A percentile compares a stretch with the other conserved stretches of the same genome.
Evolutionary conservation across 2,329 filamentous ascomycete genomes (phyloP).

Genomic region (Epichloe sibirici): DNA sequence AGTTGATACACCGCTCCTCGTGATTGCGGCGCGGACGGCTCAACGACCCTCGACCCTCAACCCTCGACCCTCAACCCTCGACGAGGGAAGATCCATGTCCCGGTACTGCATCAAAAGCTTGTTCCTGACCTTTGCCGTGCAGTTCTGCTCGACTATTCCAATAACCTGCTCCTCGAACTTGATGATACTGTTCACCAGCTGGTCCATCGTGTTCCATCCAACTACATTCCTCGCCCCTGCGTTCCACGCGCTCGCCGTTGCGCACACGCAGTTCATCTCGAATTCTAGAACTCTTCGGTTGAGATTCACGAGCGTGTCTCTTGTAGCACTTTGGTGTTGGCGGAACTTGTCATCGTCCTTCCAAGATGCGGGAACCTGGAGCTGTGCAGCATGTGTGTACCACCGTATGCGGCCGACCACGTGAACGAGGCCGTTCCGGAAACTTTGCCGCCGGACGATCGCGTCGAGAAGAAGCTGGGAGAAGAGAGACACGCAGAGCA

Average conservation of each 20-base stretch:
- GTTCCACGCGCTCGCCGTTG: constrained; percentile 25
- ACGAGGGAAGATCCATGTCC: constrained; percentile 6
- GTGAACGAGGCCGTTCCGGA: constrained; percentile 19
- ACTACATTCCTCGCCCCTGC: constrained; percentile 24
- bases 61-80: background rate
- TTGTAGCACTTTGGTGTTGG: constrained; percentile 10
- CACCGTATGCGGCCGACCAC: constrained; percentile 21
- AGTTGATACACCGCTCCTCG: background rate
- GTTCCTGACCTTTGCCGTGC: constrained; percentile 8
- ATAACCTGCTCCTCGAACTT: constrained; percentile 16
- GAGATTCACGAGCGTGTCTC: constrained; percentile 15
- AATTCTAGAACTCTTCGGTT: constrained; percentile 24
- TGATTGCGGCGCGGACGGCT: background rate
- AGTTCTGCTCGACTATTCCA: constrained; percentile 12
- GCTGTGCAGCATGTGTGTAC: constrained; percentile 21
- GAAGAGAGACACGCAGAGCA: background rate
- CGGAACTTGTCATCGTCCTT: constrained; percentile 12
- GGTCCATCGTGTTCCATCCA: constrained; percentile 19
- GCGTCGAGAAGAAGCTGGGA: constrained; percentile 23
- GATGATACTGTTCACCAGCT: constrained; percentile 15
- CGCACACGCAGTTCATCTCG: constrained; percentile 28
- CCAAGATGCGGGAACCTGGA: constrained; percentile 15
- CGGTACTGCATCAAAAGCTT: constrained; percentile 9
- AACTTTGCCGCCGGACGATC: constrained; percentile 19
- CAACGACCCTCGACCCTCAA: background rate